A percentile compares a stretch with the other conserved stretches of the same genome.
Conservation (phyloP, 2,329 filamentous ascomycete species). For the Beauveria varroae region DNA sequence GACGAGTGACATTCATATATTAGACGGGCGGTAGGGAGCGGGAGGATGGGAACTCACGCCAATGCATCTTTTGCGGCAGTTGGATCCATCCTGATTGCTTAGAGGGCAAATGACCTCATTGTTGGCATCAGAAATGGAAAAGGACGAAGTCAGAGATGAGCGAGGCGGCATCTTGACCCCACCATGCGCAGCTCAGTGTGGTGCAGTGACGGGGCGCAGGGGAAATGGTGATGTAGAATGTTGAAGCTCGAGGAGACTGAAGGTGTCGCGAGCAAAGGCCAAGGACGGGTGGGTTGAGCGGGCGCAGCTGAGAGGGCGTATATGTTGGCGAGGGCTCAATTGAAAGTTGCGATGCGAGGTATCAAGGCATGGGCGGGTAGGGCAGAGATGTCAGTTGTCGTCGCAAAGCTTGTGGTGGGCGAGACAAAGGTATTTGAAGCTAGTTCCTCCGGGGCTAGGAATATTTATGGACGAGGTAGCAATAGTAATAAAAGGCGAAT, state of each 20-base stretch:
- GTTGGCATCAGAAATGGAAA: slow-evolving; percentile 84
- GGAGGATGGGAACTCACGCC: slow-evolving; percentile 63
- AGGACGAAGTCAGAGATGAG: slow-evolving; percentile 79
- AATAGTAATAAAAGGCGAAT: background rate
- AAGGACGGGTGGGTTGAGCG: background rate
- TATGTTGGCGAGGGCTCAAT: background rate
- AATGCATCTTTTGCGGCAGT: slow-evolving; percentile 94
- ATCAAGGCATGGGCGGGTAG: background rate
- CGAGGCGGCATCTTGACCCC: slow-evolving; percentile 78
- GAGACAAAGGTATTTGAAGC: background rate
- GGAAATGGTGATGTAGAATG: background rate
- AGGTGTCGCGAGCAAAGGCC: background rate
- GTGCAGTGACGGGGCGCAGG: background rate
- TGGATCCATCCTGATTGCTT: slow-evolving; percentile 91
- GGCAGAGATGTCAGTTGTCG: background rate
- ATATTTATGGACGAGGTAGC: background rate
- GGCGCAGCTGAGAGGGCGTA: background rate
- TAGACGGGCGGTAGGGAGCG: background rate
- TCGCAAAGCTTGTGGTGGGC: background rate
- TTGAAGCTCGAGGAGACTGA: background rate
- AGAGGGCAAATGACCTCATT: slow-evolving; percentile 97
- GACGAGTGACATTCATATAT: background rate
- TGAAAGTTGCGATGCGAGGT: background rate
- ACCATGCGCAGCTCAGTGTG: slow-evolving; percentile 37
- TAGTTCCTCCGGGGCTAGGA: background rate